Evolutionary conservation across 352 stramenopile genomes (phyloP).

Genomic region (Blastocystis sp.): DNA sequence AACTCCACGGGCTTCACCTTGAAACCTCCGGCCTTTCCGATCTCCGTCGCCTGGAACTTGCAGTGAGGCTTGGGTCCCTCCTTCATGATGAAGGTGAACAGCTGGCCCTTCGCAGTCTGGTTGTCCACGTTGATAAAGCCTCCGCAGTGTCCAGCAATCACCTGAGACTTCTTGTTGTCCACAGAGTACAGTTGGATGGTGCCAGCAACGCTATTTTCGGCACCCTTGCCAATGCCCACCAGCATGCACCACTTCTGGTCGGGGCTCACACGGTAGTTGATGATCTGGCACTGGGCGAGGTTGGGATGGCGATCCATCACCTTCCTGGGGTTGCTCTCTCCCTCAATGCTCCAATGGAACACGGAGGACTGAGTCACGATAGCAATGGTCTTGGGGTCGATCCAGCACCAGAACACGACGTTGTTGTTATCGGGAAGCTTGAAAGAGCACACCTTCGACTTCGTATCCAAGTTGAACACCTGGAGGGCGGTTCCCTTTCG

Average conservation of each 20-base stretch:
- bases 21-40: conserved; percentile 90
- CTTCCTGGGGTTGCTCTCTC: conserved; percentile 77
- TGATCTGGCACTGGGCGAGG: conserved; percentile 91
- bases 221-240: conserved; percentile 88
- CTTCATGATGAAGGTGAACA: conserved; percentile 83
- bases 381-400: conserved; percentile 87
- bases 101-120: conserved; percentile 68
- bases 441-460: conserved; percentile 93
- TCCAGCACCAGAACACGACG: conserved; percentile 97
- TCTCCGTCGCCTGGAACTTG: conserved; percentile 90
- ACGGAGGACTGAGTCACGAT: conserved; percentile 90
- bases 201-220: conserved; percentile 74
- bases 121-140: conserved; percentile 87
- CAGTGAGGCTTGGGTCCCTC: conserved; percentile 65
- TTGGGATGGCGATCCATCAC: conserved; percentile 93
- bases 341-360: conserved; percentile 94
- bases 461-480: conserved; percentile 99
- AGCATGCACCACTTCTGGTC: conserved; percentile 97
- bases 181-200: conserved; percentile 92
- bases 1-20: conserved; percentile 84
- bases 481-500: conserved; percentile 74
- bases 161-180: conserved; percentile 96
- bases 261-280: conserved; percentile 94
- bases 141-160: conserved; percentile 89
- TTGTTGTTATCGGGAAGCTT: conserved; percentile 77